Percentiles rank a stretch among this genome's conserved stretches.
Evolutionary conservation across 2,329 filamentous ascomycete species (phyloP).

Genomic region (Claviceps monticola): DNA sequence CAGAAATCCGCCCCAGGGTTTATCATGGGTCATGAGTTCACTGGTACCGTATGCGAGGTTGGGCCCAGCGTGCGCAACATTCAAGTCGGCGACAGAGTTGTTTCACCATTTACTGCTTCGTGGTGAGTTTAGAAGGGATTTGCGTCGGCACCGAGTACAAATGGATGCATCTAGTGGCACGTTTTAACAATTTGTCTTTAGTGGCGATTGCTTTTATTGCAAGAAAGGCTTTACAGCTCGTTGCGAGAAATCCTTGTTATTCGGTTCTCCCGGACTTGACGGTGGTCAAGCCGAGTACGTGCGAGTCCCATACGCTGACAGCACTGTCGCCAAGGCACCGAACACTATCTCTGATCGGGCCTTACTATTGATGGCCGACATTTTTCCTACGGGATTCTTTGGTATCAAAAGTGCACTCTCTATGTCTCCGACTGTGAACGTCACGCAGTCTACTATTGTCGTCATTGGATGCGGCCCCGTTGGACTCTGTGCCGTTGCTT

Average conservation of each 20-base stretch:
- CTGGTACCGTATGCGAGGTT: constrained; percentile 55
- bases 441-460: constrained; percentile 52
- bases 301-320: constrained; percentile 67
- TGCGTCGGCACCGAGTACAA: not conserved
- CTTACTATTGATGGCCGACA: constrained; percentile 81
- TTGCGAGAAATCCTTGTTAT: constrained; percentile 55
- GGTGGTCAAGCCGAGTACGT: constrained; percentile 75
- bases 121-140: constrained; percentile 37
- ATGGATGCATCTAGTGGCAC: not conserved
- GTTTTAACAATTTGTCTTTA: constrained; percentile 3
- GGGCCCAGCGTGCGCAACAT: constrained; percentile 57
- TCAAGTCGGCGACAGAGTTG: constrained; percentile 61
- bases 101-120: constrained; percentile 71
- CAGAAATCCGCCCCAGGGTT: constrained; percentile 52
- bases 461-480: constrained; percentile 78
- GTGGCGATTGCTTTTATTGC: constrained; percentile 72
- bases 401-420: constrained; percentile 67
- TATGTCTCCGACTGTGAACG: constrained; percentile 28
- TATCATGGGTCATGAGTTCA: constrained; percentile 77
- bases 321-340: constrained; percentile 59
- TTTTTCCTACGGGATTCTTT: constrained; percentile 80
- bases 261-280: constrained; percentile 56
- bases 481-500: constrained; percentile 70
- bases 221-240: constrained; percentile 61
- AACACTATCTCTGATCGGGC: constrained; percentile 57